These are phyloP conservation scores for Phoma sp. DNA, from an alignment of 2,329 filamentous ascomycete genomes.

Conservation along the genomic window DNA sequence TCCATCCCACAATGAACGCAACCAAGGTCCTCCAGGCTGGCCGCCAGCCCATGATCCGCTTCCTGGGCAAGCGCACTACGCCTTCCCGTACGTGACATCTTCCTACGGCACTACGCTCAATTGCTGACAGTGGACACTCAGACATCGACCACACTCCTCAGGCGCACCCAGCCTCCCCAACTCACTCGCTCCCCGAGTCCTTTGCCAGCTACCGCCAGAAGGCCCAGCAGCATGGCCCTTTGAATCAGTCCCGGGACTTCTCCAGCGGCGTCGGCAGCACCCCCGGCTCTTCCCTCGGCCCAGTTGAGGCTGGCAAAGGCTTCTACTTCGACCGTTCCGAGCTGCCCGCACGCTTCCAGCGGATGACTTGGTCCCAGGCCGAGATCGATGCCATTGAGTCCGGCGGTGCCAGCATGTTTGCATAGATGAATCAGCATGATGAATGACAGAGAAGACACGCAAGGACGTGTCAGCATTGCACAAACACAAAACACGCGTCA, in stretches of 20 bases:
- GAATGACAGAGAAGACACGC: constrained; percentile 20
- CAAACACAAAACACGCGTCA: constrained; percentile 27
- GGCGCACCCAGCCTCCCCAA: constrained; percentile 75
- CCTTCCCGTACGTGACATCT: constrained; percentile 51
- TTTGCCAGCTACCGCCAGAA: constrained; percentile 82
- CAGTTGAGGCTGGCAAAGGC: constrained; percentile 74
- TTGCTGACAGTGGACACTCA: constrained; percentile 48
- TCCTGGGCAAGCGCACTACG: constrained; percentile 57
- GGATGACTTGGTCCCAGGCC: constrained; percentile 73
- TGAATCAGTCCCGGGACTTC: constrained; percentile 51
- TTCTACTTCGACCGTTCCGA: constrained; percentile 89
- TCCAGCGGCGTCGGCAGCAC: constrained; percentile 62
- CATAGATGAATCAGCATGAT: constrained; percentile 44
- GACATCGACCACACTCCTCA: constrained; percentile 77
- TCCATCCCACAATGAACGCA: constrained; percentile 51
- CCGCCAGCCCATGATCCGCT: constrained; percentile 60
- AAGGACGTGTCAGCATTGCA: constrained; percentile 28
- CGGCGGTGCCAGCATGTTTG: constrained; percentile 77
- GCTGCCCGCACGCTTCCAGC: constrained; percentile 83
- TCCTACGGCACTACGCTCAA: not conserved
- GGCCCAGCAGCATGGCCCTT: constrained; percentile 79
- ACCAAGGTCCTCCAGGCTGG: constrained; percentile 56
- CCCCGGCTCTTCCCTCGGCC: constrained; percentile 74
- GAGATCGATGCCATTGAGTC: constrained; percentile 98
- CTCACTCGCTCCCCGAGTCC: constrained; percentile 68